Conservation (phyloP, 371 early-diverging fungal species). For the Rhizopus stolonifer region DNA sequence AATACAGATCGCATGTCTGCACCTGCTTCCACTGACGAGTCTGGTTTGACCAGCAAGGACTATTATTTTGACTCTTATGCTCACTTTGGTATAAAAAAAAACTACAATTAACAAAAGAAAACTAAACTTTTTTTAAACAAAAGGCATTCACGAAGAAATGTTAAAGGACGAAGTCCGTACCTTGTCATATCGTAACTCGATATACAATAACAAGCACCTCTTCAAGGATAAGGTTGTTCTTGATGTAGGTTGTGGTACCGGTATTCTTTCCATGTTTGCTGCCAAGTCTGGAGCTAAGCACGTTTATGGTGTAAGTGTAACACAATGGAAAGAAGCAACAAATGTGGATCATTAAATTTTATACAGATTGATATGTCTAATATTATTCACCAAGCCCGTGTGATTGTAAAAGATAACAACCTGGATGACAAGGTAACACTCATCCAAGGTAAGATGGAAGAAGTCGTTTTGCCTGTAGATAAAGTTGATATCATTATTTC, state of each 20-base stretch:
- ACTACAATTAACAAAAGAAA: too few species aligned
- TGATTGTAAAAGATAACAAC: conserved; percentile 88
- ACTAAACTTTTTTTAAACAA: background rate
- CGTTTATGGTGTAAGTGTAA: conserved; percentile 78
- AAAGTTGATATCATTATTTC: conserved; percentile 94
- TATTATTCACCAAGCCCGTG: conserved; percentile 90
- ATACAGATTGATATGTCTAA: conserved; percentile 96
- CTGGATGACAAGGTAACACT: conserved; percentile 81
- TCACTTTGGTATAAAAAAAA: conserved; percentile 90
- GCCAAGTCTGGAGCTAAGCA: conserved; percentile 92
- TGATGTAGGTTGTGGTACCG: conserved; percentile 98
- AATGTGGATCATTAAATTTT: conserved; percentile 3
- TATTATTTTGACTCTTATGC: conserved; percentile 98
- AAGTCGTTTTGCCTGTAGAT: conserved; percentile 87
- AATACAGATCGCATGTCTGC: too few species aligned
- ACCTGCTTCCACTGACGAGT: conserved; percentile 21
- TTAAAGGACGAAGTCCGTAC: conserved; percentile 95
- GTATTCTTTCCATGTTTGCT: conserved; percentile 97
- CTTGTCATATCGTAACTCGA: conserved; percentile 89
- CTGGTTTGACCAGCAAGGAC: conserved; percentile 74
- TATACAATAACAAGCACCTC: conserved; percentile 89
- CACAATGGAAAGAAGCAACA: background rate
- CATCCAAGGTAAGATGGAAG: conserved; percentile 96
- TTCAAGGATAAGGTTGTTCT: conserved; percentile 97
- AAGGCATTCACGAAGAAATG: conserved; percentile 68